Conservation (phyloP, 805 yeast genomes). For the Tanozyma kutaoensis region DNA sequence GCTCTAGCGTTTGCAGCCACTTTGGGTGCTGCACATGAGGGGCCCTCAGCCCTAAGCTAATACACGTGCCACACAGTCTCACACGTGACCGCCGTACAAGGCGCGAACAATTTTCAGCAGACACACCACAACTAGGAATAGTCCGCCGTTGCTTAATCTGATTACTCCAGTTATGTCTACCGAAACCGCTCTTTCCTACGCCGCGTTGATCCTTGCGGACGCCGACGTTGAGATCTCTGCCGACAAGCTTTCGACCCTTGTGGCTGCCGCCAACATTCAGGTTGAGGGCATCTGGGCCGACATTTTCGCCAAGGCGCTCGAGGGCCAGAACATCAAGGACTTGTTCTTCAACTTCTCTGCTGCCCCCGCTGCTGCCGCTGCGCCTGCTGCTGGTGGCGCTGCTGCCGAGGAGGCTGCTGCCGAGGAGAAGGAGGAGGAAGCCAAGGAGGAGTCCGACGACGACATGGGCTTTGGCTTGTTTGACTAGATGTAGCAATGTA, state of each 20-base stretch:
- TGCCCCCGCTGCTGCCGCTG: conserved; percentile 30
- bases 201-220: conserved; percentile 37
- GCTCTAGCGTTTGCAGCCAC: too few species aligned
- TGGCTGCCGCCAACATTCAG: conserved; percentile 28
- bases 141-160: conserved; percentile 38
- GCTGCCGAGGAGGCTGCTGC: conserved; percentile 22
- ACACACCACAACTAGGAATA: conserved; percentile 26
- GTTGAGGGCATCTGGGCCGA: conserved; percentile 35
- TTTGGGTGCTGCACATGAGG: too few species aligned
- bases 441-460: conserved; percentile 21
- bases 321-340: conserved; percentile 33
- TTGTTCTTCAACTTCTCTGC: conserved; percentile 35
- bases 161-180: conserved; percentile 34
- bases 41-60: background rate
- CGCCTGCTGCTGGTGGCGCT: conserved; percentile 20
- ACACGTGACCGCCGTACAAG: too few species aligned
- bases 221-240: conserved; percentile 31
- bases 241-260: conserved; percentile 30
- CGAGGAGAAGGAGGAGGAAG: conserved; percentile 14
- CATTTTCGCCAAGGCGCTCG: conserved; percentile 34
- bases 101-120: too few species aligned
- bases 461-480: conserved; percentile 34
- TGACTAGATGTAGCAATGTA: conserved; percentile 25
- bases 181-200: conserved; percentile 37
- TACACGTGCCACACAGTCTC: background rate